Base-by-base conservation (phyloP, 1,284 basidiomycete species). In the Apiotrichum gracile region DNA sequence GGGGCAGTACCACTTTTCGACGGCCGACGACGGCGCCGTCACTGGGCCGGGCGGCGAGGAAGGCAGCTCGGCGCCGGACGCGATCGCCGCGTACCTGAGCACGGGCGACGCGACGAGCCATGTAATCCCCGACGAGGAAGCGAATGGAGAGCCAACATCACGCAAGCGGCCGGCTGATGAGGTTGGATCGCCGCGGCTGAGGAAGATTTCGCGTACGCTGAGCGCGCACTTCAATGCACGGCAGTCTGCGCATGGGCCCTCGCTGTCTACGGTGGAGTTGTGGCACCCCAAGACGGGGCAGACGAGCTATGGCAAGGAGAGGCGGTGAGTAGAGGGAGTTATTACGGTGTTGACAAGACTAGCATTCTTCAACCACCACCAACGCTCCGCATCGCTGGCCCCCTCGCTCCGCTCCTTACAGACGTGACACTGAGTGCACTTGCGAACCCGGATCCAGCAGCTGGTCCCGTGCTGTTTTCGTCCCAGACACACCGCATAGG, bases 221-320 rank as follows among this genome's bases (percentile, higher is more conserved):
- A 19, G 29, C 21, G 46, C 51, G 5, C 50, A 52, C 31, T 55
- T 55, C n/a, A 39, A 29, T 12, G 21, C 25, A 4, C 21, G 8
- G 37, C 34, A 5, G 42, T 22, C 13, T 13, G 41, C 31, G 9
- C 45, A 21, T n/a, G 25, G 21, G 22, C 29, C 14, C 16, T 21
- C 46, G 16, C 54, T 61, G 39, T 65, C 63, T 0, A 65, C 60
- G 1, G 46, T 73, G 6, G 61, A 70, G 43, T 61, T 73, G 4
- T 72, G 70, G 70, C 70, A 73, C 48, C 67, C 68, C 9, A 66
- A 58, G 22, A 66, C 69, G 4, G 69, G 59, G 16, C 70, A 72
- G 54, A 73, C 72, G 61, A 69, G 68, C 50, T 73, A 73, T 43
- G 66, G 63, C 19, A 69, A 70, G 44, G 72, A 73, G 49, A 50